Evolutionary conservation across 2,329 filamentous ascomycete species (phyloP).

Genomic region (Pyrenophora teres): DNA sequence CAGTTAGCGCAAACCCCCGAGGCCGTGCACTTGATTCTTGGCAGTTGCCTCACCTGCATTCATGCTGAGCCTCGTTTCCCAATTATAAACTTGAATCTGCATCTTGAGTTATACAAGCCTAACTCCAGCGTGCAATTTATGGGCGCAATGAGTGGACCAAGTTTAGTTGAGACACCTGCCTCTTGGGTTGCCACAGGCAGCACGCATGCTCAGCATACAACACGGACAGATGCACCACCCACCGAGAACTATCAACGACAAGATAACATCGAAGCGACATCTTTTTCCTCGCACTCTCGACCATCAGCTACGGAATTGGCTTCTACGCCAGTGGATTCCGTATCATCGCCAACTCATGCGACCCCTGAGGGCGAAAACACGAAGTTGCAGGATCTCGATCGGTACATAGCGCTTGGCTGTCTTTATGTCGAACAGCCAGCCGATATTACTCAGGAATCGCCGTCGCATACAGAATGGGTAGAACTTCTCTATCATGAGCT

Average conservation of each 20-base stretch:
- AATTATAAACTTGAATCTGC: neutral
- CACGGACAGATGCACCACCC: neutral
- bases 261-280: neutral
- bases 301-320: constrained; percentile 3
- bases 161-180: constrained; percentile 1
- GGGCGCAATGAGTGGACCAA: neutral
- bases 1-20: constrained; percentile 9
- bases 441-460: neutral
- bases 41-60: constrained; percentile 9
- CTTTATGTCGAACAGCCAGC: constrained; percentile 29
- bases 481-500: constrained; percentile 30
- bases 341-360: constrained; percentile 6
- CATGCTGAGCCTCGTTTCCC: neutral
- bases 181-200: neutral
- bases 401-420: constrained; percentile 45
- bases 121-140: neutral
- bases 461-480: constrained; percentile 23
- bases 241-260: neutral
- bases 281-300: neutral
- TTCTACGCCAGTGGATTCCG: constrained; percentile 19
- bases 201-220: constrained; percentile 2
- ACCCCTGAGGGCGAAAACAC: neutral
- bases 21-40: constrained; percentile 6
- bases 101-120: neutral
- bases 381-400: constrained; percentile 25